Evolutionary conservation across 192 early-diverging fungal genomes (phyloP), one percentile per base, ranked within the genome.

Genomic region (Globomyces pollinis-pini): DNA sequence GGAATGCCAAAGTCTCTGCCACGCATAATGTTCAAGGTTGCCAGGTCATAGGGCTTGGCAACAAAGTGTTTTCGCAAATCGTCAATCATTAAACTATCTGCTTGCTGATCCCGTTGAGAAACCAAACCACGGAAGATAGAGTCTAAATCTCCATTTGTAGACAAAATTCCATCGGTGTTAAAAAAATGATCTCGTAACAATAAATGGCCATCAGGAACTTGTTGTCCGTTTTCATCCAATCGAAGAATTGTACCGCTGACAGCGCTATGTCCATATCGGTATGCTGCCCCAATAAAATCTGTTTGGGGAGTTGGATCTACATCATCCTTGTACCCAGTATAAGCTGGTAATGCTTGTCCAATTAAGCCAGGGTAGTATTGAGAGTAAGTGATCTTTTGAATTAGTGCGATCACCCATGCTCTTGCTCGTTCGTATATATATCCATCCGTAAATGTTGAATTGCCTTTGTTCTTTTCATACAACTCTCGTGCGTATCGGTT

Each of bases 321-420:
- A 4, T 8, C 1, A 2, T 59, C 41, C 12, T 63, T 65, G 56
- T 75, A 75, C 1, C 73, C 73, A 16, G 23, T 0, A 32, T 75
- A 75, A 11, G 57, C 34, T 2, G 59, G 60, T 12, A 66, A 18
- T 1, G 65, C 50, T 3, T 26, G 41, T 2, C 73, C 73, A 3
- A 66, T 33, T 7, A 75, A 35, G 2, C 55, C 28, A 7, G 73
- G 73, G 12, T 66, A 53, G 36, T 75, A 75, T 59, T 75, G 34
- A 3, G 23, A 33, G 15, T 62, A 57, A 5, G 70, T 69, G 15
- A 69, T 70, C 38, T 59, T 64, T 49, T 75, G 73, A 3, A 75
- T 43, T 8, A 73, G 60, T 3, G 70, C 67, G 55, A 75, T 75
- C 20, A 75, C 66, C 73, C 70, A 73, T 1, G 66, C 61, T 34